Percentiles rank a stretch among this genome's conserved stretches.
Conservation (phyloP, 2,329 filamentous ascomycete species). For the Fusarium verticillioides region DNA sequence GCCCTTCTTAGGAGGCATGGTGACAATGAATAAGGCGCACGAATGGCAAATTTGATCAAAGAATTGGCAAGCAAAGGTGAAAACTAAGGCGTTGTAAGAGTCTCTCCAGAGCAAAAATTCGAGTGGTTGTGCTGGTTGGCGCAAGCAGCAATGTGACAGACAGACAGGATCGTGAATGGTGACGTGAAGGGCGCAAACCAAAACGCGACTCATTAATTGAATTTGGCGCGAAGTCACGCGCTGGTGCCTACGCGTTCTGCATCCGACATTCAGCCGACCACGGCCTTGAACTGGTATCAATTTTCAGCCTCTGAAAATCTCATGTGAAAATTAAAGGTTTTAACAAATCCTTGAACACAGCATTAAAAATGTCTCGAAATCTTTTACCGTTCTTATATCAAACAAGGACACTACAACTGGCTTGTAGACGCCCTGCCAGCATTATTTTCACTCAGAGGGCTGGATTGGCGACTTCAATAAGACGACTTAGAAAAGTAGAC, state of each 20-base stretch:
- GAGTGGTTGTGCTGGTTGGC: neutral
- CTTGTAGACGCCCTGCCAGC: conserved; percentile 42
- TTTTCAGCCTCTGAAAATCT: conserved; percentile 27
- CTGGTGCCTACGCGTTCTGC: conserved; percentile 15
- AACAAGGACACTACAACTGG: conserved; percentile 66
- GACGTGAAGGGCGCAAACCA: conserved; percentile 26
- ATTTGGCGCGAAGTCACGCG: conserved; percentile 50
- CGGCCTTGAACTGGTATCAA: conserved; percentile 9
- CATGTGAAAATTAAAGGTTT: conserved; percentile 10
- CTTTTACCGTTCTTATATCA: conserved; percentile 77
- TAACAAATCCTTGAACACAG: neutral
- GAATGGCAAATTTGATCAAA: neutral
- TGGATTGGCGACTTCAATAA: conserved; percentile 28
- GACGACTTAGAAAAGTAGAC: conserved; percentile 33
- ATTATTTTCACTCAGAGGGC: conserved; percentile 38
- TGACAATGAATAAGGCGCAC: neutral
- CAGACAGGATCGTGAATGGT: conserved; percentile 19
- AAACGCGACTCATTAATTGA: conserved; percentile 43
- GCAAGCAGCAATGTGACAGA: neutral
- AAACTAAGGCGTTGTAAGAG: neutral
- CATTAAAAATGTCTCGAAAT: conserved; percentile 57
- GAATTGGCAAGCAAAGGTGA: neutral
- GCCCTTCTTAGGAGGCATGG: conserved; percentile 58
- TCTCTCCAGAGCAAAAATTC: neutral
- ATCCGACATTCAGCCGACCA: conserved; percentile 36